Evolutionary conservation across 106 monocot genomes (phyloP).

Genomic region (Triglochin maritima): DNA sequence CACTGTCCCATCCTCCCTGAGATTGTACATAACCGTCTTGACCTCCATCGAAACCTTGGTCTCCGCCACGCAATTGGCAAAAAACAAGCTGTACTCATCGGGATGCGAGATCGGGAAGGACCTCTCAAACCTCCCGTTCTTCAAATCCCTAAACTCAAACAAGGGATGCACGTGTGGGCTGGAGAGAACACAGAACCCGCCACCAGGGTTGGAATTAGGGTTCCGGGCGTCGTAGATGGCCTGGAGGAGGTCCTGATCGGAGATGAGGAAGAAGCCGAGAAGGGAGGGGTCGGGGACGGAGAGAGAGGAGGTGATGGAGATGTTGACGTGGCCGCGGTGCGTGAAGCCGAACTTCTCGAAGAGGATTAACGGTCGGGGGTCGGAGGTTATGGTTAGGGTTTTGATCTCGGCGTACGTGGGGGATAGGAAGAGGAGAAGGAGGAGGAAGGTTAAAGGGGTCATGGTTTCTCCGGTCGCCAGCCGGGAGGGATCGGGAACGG

Average conservation of each 20-base stretch:
- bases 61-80: constrained; percentile 41
- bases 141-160: too few relatives aligned
- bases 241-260: constrained; percentile 25
- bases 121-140: too few relatives aligned
- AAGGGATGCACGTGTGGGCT: constrained; percentile 29
- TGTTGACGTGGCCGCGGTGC: constrained; percentile 31
- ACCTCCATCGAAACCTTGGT: constrained; percentile 16
- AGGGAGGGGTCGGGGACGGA: constrained; percentile 16
- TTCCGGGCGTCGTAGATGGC: constrained; percentile 10
- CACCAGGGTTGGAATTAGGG: constrained; percentile 7
- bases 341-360: constrained; percentile 44
- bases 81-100: constrained; percentile 75
- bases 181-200: constrained; percentile 36
- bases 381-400: constrained; percentile 37
- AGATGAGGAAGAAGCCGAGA: constrained; percentile 39
- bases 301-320: constrained; percentile 32
- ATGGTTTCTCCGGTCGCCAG: too few relatives aligned
- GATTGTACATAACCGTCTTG: constrained; percentile 43
- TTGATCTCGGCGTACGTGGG: constrained; percentile 58
- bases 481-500: too few relatives aligned
- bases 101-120: constrained; percentile 47
- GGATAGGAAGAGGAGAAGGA: constrained; percentile 18
- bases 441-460: not conserved
- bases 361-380: constrained; percentile 30
- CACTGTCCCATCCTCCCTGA: constrained; percentile 18